These are phyloP conservation scores for Babesia divergens DNA, from an alignment of 169 alveolate genomes.

Conservation along the genomic window DNA sequence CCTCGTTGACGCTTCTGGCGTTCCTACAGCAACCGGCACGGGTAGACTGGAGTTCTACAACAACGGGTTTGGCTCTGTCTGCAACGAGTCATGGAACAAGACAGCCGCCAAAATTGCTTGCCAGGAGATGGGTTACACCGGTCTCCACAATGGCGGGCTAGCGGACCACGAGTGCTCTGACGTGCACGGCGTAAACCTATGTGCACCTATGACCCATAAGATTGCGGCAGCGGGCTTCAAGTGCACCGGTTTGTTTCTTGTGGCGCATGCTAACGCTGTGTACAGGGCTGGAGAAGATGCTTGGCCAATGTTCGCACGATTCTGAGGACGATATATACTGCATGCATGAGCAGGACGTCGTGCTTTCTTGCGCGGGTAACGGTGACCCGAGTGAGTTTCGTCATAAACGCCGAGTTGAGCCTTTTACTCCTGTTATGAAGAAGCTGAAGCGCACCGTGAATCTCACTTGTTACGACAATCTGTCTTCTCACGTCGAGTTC, in stretches of 20 bases:
- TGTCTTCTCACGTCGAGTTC: slow-evolving; percentile 64
- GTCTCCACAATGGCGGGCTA: slow-evolving; percentile 80
- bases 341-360: slow-evolving; percentile 74
- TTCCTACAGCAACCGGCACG: slow-evolving; percentile 67
- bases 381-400: slow-evolving; percentile 68
- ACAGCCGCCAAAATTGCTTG: slow-evolving; percentile 82
- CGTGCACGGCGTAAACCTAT: slow-evolving; percentile 80
- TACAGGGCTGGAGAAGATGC: slow-evolving; percentile 42
- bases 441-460: slow-evolving; percentile 62
- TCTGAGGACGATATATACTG: slow-evolving; percentile 60
- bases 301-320: slow-evolving; percentile 55
- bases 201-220: slow-evolving; percentile 80
- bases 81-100: slow-evolving; percentile 81
- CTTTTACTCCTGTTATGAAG: slow-evolving; percentile 63
- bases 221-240: slow-evolving; percentile 80
- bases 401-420: slow-evolving; percentile 36
- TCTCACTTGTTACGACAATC: slow-evolving; percentile 71
- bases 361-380: slow-evolving; percentile 71
- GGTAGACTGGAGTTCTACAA: slow-evolving; percentile 78
- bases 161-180: slow-evolving; percentile 79
- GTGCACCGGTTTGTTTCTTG: slow-evolving; percentile 70
- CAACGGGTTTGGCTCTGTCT: slow-evolving; percentile 78
- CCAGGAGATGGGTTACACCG: slow-evolving; percentile 79
- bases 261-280: too few relatives aligned
- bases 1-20: slow-evolving; percentile 67